Base-by-base conservation (phyloP, 2,329 filamentous ascomycete genomes). In the Alternaria dauci region DNA sequence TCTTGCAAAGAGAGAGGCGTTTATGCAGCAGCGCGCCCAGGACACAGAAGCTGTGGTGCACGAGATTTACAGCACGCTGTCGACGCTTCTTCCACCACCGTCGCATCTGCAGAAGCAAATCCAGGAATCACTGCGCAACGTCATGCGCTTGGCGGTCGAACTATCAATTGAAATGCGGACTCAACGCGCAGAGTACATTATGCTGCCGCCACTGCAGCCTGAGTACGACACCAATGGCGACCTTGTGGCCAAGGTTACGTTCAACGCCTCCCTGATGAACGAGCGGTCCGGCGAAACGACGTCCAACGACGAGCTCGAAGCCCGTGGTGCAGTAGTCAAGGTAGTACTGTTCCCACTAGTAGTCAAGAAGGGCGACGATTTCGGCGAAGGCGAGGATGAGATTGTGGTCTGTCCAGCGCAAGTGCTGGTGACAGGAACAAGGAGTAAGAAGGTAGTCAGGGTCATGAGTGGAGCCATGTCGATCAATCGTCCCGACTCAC, bases 41-140 rank as follows among this genome's bases (percentile, higher is more conserved):
- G 96, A 99, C 80, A 97, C 93, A 4, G 93, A 98, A 81, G 94
- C 94, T 32, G 94, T 99, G n/a, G 92, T 95, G 30, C 89, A 96
- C 72, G 94, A 94, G 71, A 89, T 99, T 70, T 92, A 95, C 78
- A 88, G 90, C 77, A 94, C 92, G 0, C 84, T 99, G 25, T 90
- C 89, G 62, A 89, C 88, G 67, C 89, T 99, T 69, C 87, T 99
- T 16, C 93, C 94, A 9, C 95, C 95, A 11, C 94, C 95, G 6
- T 86, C 88, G 54, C 88, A 95, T 70, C 84, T 94, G 57, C 91
- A 95, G 79, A 81, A 85, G 41, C 91, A 96, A 76, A 91, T 97
- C 47, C 86, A 93, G 70, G 87, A 91, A 34, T 94, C 94, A 66
- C 86, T 99, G 55, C 90, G 91, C 71, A 93, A 92, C 70, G 93